Base-by-base conservation (phyloP, 169 alveolate genomes). In the Plasmodium coatneyi region DNA sequence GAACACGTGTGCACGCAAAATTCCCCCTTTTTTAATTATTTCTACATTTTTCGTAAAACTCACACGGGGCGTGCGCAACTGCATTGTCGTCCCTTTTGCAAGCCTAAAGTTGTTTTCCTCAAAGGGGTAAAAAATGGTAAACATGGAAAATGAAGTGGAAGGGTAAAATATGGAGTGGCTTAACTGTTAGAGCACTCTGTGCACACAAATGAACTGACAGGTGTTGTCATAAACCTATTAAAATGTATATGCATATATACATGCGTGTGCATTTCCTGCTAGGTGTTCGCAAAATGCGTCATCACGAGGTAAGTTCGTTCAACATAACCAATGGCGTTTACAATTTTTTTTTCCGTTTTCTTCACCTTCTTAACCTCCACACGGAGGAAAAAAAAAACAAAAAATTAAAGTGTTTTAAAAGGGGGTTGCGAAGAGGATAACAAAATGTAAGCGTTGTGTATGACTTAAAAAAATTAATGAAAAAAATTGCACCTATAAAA, bases 321-420 rank as follows among this genome's bases (percentile, higher is more conserved):
- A 66, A 66, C 36, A 66, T 66, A 41, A 22, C 5, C 10, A 25
- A 1, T 7, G 14, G 39, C 76, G n/a, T 25, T 66, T 66, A n/a
- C 36, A 22, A 5, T 66, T 66, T 66, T 66, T 66, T 22, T 66
- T 66, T 22, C n/a, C 36, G 3, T 66, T 28, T 25, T 66, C 10
- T 66, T 66, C 28, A 66, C 14, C 36, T 19, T 66, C 36, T 32
- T 66, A 9, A 66, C 76, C n/a, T 28, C 76, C 34, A 66, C 12
- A 66, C 1, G 76, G 2, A 10, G 22, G 16, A 43, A 46, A 12
- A 46, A 12, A 46, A 19, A 66, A 19, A 66, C 16, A 80, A 30
- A 16, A 32, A 82, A 82, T 82, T 82, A 82, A 82, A 82, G 79
- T 82, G 80, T 82, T 56, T 82, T 82, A 52, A 82, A 82, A 52